Conservation (phyloP, 1,284 basidiomycete genomes). For the Xerocomus nothofagi region DNA sequence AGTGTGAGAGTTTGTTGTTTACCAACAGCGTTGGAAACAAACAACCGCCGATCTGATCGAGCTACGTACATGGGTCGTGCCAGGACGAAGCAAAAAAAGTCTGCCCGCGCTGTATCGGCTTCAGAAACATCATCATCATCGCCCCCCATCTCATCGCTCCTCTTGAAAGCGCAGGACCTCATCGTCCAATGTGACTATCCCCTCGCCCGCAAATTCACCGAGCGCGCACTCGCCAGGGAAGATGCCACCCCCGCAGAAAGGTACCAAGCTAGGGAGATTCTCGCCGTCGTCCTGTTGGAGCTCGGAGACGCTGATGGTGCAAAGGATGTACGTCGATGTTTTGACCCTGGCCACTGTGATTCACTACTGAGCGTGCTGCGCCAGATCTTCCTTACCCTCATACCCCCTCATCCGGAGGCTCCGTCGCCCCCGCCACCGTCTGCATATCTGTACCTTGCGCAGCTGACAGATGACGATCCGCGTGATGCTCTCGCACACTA, state of each 20-base stretch:
- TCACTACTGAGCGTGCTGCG: background rate
- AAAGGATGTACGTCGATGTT: conserved; percentile 53
- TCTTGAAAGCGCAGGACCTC: conserved; percentile 75
- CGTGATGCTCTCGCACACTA: conserved; percentile 79
- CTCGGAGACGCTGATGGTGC: conserved; percentile 75
- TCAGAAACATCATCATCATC: conserved; percentile 14
- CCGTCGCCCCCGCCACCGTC: conserved; percentile 70
- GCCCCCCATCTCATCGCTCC: conserved; percentile 52
- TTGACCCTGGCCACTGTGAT: background rate
- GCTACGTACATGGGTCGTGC: conserved; percentile 59
- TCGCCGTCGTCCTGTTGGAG: conserved; percentile 78
- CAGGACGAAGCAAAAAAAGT: conserved; percentile 55
- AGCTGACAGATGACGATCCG: conserved; percentile 78
- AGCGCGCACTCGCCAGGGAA: conserved; percentile 68
- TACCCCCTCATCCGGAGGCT: conserved; percentile 60
- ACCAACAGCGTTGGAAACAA: conserved; percentile 20
- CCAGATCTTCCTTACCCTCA: conserved; percentile 65
- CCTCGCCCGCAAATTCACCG: conserved; percentile 72
- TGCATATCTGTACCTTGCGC: conserved; percentile 89
- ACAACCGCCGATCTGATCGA: conserved; percentile 21
- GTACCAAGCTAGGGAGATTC: conserved; percentile 75
- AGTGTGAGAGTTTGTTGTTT: no score
- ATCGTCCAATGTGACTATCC: conserved; percentile 85
- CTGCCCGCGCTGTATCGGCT: conserved; percentile 31
- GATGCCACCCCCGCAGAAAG: conserved; percentile 49